Base-by-base conservation (phyloP, 1,139 yeast species). In the Diutina pseudorugosa region DNA sequence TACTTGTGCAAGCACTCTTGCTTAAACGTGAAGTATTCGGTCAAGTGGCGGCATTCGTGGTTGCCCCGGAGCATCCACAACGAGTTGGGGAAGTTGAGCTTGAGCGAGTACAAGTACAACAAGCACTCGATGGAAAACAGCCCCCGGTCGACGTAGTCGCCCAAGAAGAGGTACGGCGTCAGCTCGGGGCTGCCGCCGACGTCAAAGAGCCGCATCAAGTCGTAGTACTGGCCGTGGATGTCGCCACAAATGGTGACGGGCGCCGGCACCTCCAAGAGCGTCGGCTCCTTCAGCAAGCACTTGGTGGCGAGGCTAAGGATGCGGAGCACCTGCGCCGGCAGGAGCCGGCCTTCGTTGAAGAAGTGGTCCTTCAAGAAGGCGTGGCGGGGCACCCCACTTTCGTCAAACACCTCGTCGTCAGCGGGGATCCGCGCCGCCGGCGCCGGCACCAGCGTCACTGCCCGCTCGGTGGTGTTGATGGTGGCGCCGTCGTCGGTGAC, bases 231-330 rank as follows among this genome's bases (percentile, higher is more conserved):
- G 8, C 98, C 98, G 66, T 93, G 98, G 30, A 93, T 78, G 66
- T 93, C 98, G 53, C 98, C 98, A 70, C 98, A 91, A 1, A 93
- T 90, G 1, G 97, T 91, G 4, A 93, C 89, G 0, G 98, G 98
- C 0, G 97, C 95, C 2, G 91, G 91, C 1, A 93, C 86, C 33
- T 77, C 77, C 54, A 93, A 70, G 60, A 93, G 66, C 59, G 87
- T 93, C 3, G 96, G 95, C 62, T 93, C 98, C 50, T 69, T 65
- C 40, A 76, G 66, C 57, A 93, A 72, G n/a, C 83, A 66, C 48
- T 73, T 74, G 0, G 91, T 82, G n/a, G 95, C 95, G 64, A 74
- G 75, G 40, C 71, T 65, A 53, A 93, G 65, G 53, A 93, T 90
- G 53, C 73, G 73, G 49, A 83, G 63, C 1, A 90, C 91, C 63